Percentiles rank a stretch among this genome's conserved stretches.
These are phyloP conservation scores for Ephemerocybe angulata DNA, from an alignment of 768 basidiomycete genomes.

Conservation along the genomic window DNA sequence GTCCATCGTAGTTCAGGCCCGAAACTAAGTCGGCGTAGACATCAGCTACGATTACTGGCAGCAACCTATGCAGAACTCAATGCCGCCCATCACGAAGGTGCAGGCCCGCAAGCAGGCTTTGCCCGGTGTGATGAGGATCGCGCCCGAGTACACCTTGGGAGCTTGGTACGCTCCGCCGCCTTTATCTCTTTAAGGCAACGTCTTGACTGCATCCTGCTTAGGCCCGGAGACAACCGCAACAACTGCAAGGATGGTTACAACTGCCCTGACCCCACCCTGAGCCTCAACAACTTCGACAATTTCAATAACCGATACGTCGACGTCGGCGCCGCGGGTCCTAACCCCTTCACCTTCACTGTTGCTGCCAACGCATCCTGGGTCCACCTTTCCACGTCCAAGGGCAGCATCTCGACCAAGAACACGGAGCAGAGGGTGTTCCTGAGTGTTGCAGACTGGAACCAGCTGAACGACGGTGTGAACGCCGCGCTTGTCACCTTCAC, in stretches of 20 bases:
- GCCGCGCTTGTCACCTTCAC: constrained; percentile 43
- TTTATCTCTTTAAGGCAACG: neutral
- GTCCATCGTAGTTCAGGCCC: neutral
- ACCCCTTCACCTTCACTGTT: constrained; percentile 52
- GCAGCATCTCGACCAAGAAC: constrained; percentile 42
- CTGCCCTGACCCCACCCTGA: constrained; percentile 47
- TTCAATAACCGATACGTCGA: constrained; percentile 55
- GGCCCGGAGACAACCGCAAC: constrained; percentile 65
- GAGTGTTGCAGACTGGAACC: constrained; percentile 54
- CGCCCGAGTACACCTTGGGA: constrained; percentile 55
- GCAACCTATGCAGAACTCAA: constrained; percentile 62
- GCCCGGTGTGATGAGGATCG: constrained; percentile 61
- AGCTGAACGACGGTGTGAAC: constrained; percentile 36
- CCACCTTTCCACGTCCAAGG: constrained; percentile 40
- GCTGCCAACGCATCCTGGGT: constrained; percentile 52
- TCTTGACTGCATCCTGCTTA: constrained; percentile 15
- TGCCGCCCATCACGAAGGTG: constrained; percentile 50
- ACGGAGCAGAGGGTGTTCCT: constrained; percentile 50
- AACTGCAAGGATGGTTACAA: constrained; percentile 50
- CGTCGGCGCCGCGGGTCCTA: constrained; percentile 57
- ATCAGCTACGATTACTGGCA: constrained; percentile 70
- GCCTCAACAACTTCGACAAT: constrained; percentile 56
- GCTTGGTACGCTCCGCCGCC: constrained; percentile 43
- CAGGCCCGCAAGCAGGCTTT: constrained; percentile 54
- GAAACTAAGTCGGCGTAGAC: constrained; percentile 26